Conservation (phyloP, 78 protist species). For the Dictyostelium capitatum region DNA sequence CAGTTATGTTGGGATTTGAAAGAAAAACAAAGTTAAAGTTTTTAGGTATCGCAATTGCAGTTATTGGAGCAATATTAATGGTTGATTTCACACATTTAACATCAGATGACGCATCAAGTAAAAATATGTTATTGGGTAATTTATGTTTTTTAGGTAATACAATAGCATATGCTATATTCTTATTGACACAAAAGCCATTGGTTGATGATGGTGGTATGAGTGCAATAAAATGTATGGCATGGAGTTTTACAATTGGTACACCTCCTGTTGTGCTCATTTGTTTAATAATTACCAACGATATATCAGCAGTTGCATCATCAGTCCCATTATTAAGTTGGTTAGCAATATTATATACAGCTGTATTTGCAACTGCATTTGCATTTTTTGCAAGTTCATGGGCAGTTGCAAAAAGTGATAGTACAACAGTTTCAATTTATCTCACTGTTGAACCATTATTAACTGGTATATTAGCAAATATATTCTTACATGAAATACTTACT, state of each 20-base stretch:
- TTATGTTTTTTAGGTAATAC: constrained; percentile 74
- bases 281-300: neutral
- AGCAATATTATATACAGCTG: constrained; percentile 27
- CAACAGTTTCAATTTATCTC: constrained; percentile 53
- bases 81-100: constrained; percentile 50
- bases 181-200: constrained; percentile 50
- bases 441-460: constrained; percentile 54
- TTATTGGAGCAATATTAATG: constrained; percentile 52
- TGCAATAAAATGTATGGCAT: constrained; percentile 40
- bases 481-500: constrained; percentile 38
- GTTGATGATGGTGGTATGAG: constrained; percentile 17
- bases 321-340: constrained; percentile 7
- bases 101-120: neutral
- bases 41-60: constrained; percentile 64
- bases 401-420: constrained; percentile 31
- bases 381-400: constrained; percentile 60
- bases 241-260: constrained; percentile 63
- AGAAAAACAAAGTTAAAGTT: constrained; percentile 39
- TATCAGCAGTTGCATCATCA: neutral
- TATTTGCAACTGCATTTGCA: constrained; percentile 52
- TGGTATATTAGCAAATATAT: constrained; percentile 17
- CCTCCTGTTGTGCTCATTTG: neutral
- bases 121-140: constrained; percentile 32
- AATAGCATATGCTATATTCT: constrained; percentile 53
- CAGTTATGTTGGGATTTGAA: constrained; percentile 39